Evolutionary conservation across 2,329 filamentous ascomycete genomes (phyloP).

Genomic region (Metarhizium brunneum): DNA sequence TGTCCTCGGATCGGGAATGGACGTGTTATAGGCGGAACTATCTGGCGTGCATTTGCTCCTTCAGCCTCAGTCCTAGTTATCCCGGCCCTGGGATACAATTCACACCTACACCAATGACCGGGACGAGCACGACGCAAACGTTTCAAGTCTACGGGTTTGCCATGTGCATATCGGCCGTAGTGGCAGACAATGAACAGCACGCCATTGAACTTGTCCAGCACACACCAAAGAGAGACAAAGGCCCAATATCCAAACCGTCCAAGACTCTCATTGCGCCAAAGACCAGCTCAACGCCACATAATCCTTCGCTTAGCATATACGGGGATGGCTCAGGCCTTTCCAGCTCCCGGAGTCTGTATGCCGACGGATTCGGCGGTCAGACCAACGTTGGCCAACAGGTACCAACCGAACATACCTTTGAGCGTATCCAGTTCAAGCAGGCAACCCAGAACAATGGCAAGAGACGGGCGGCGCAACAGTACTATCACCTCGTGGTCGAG

Average conservation of each 20-base stretch:
- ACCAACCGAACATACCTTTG: slow-evolving; percentile 57
- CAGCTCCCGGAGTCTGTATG: slow-evolving; percentile 26
- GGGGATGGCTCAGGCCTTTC: slow-evolving; percentile 21
- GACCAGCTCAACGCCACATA: slow-evolving; percentile 45
- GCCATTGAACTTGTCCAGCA: slow-evolving; percentile 80
- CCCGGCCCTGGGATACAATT: slow-evolving; percentile 39
- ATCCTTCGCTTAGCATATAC: slow-evolving; percentile 34
- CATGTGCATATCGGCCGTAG: slow-evolving; percentile 76
- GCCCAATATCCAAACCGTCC: slow-evolving; percentile 66
- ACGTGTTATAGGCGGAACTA: slow-evolving; percentile 91
- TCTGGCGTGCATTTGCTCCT: slow-evolving; percentile 77
- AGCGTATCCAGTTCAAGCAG: slow-evolving; percentile 90
- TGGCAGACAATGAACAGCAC: slow-evolving; percentile 67
- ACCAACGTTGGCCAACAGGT: slow-evolving; percentile 24
- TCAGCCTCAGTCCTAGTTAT: slow-evolving; percentile 52
- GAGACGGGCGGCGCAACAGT: slow-evolving; percentile 80
- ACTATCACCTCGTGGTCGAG: slow-evolving; percentile 84
- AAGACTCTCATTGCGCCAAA: slow-evolving; percentile 60
- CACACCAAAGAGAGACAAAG: slow-evolving; percentile 85
- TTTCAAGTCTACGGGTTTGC: slow-evolving; percentile 66
- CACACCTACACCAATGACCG: slow-evolving; percentile 23
- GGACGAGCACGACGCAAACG: slow-evolving; percentile 27
- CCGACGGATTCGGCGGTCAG: slow-evolving; percentile 27
- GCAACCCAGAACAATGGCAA: slow-evolving; percentile 93
- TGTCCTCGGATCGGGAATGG: slow-evolving; percentile 65